phyloP scores from a whole-genome alignment of 306 rosid species.

The Calophaca sinica region DNA sequence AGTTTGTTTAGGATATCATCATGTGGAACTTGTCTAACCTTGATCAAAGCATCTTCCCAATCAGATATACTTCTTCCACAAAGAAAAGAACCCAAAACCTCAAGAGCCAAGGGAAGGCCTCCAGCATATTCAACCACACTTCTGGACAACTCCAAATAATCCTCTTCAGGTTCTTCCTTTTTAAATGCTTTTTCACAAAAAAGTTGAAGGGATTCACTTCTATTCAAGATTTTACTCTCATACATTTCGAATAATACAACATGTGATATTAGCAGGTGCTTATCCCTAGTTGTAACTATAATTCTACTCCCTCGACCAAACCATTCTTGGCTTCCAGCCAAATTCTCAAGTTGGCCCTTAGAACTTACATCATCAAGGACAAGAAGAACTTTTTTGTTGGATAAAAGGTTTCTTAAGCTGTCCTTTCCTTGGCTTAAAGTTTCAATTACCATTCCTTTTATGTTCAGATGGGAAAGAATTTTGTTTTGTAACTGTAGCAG shows the following conservation, averaged over 20 bases:
- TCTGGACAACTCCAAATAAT: conserved; percentile 10
- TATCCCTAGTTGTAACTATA: conserved; percentile 28
- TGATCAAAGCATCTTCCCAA: conserved; percentile 20
- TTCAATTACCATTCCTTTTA: conserved; percentile 28
- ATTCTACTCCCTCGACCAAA: conserved; percentile 30
- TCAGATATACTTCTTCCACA: neutral
- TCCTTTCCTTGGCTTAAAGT: conserved; percentile 32
- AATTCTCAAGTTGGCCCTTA: conserved; percentile 20
- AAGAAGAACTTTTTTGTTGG: conserved; percentile 21
- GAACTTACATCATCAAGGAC: conserved; percentile 35
- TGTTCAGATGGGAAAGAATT: conserved; percentile 16
- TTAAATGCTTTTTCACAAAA: conserved; percentile 34
- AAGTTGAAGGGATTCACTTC: conserved; percentile 33
- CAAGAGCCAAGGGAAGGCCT: conserved; percentile 39
- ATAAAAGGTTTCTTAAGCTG: conserved; percentile 26
- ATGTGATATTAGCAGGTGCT: conserved; percentile 22
- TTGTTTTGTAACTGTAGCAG: neutral
- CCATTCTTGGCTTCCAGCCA: conserved; percentile 24
- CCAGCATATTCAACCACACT: conserved; percentile 22
- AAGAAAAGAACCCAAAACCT: conserved; percentile 36
- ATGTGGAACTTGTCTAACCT: neutral
- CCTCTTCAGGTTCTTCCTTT: neutral
- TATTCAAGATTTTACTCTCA: neutral
- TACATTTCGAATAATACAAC: neutral
- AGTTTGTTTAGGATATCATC: neutral